These are phyloP conservation scores for Butyriboletus loyo DNA, from an alignment of 768 basidiomycete species.

Conservation along the genomic window DNA sequence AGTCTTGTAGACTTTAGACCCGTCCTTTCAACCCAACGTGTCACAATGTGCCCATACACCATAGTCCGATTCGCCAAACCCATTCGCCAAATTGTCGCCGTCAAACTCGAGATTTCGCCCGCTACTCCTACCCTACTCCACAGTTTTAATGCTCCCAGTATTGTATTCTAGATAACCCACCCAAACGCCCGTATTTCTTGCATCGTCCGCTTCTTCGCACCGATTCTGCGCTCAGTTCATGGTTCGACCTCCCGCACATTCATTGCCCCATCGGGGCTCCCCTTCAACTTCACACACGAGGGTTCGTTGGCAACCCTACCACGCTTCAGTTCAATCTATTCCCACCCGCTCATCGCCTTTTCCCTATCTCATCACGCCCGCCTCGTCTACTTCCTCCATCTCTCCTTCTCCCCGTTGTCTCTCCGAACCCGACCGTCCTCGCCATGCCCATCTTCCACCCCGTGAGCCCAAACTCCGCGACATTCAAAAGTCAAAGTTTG, in stretches of 20 bases:
- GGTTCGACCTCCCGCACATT: slow-evolving; percentile 40
- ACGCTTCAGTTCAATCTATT: slow-evolving; percentile 40
- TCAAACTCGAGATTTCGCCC: slow-evolving; percentile 13
- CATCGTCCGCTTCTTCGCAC: slow-evolving; percentile 1
- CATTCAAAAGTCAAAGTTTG: slow-evolving; percentile 61
- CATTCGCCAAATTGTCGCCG: slow-evolving; percentile 16
- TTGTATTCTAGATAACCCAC: slow-evolving; percentile 35
- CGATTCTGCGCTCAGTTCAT: slow-evolving; percentile 17
- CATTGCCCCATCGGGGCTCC: slow-evolving; percentile 69
- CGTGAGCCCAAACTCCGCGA: slow-evolving; percentile 39
- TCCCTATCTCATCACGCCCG: slow-evolving; percentile 55
- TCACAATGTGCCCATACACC: slow-evolving; percentile 40
- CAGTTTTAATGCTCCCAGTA: slow-evolving; percentile 34
- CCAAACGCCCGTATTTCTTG: slow-evolving; percentile 12
- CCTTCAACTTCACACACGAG: slow-evolving; percentile 60
- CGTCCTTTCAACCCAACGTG: slow-evolving; percentile 23
- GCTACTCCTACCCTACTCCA: slow-evolving; percentile 15
- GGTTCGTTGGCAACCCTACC: slow-evolving; percentile 82
- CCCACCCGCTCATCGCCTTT: slow-evolving; percentile 34
- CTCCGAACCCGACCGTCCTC: slow-evolving; percentile 35
- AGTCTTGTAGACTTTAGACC: slow-evolving; percentile 38
- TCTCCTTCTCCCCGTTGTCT: slow-evolving; percentile 38
- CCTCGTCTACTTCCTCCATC: slow-evolving; percentile 50
- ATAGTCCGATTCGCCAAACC: slow-evolving; percentile 25
- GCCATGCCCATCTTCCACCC: slow-evolving; percentile 33